phyloP scores from a whole-genome alignment of 495 filamentous ascomycete genomes.

The Talaromyces nanjingensis region DNA sequence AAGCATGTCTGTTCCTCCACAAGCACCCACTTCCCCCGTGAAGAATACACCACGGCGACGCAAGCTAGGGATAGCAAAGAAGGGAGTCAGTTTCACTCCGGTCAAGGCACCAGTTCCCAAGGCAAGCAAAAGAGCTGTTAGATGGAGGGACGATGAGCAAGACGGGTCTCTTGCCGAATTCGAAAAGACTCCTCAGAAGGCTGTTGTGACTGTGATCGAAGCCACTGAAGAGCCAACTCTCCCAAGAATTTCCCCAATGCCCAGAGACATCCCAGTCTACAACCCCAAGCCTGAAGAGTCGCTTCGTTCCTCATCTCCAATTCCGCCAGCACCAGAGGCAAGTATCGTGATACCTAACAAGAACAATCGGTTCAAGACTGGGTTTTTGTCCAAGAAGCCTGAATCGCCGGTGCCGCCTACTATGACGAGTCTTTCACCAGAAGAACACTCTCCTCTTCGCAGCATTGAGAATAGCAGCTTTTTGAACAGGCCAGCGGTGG shows the following conservation, averaged over 20 bases:
- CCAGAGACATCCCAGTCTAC: conserved; percentile 30
- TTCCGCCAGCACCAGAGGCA: conserved; percentile 23
- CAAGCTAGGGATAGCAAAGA: conserved; percentile 62
- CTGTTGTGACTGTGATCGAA: conserved; percentile 40
- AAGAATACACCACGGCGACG: conserved; percentile 78
- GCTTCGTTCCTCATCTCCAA: conserved; percentile 29
- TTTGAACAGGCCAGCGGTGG: conserved; percentile 46
- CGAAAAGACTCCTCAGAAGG: conserved; percentile 74
- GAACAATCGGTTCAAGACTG: conserved; percentile 79
- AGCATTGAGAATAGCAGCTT: conserved; percentile 56
- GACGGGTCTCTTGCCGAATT: conserved; percentile 83
- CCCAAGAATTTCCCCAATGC: conserved; percentile 33
- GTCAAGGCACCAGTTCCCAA: conserved; percentile 63
- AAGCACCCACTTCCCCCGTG: conserved; percentile 41
- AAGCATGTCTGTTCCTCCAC: conserved; percentile 28
- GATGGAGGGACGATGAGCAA: conserved; percentile 88
- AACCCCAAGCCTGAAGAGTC: not conserved
- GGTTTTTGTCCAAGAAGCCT: conserved; percentile 74
- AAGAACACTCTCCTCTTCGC: conserved; percentile 59
- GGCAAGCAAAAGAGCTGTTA: conserved; percentile 62
- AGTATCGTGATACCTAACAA: conserved; percentile 43
- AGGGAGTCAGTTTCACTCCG: conserved; percentile 74
- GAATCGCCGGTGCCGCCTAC: conserved; percentile 61
- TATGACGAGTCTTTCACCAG: conserved; percentile 50
- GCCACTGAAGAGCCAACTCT: conserved; percentile 41